Base-by-base conservation (phyloP, 176 grass and related monocot genomes). In the Puya raimondii region DNA sequence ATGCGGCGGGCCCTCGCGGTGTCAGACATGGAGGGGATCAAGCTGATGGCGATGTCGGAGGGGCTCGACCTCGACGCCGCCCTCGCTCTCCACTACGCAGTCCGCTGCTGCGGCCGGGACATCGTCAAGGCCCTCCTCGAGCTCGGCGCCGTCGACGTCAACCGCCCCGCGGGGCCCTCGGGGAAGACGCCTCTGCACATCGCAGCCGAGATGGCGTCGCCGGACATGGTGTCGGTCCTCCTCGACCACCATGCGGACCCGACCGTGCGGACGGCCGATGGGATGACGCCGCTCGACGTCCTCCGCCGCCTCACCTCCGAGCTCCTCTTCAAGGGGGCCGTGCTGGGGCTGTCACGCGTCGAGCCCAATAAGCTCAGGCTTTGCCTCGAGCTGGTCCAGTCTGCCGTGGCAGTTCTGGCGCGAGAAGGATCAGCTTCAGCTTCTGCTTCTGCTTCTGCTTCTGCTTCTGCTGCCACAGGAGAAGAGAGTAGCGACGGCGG, bases 21-120 rank as follows among this genome's bases (percentile, higher is more conserved):
- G 0, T 91, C 94, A 14, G 94, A 99, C 87, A 89, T 99, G 71
- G 94, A 99, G 84, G 82, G 90, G 52, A 90, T 97, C 53, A 97
- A 97, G 85, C 86, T 97, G 22, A 97, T 97, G 94, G 94, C 93
- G 15, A 93, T 97, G 89, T 84, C 89, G n/a, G 94, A 97, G 51
- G 94, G 94, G 2, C 86, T 97, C 20, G 85, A 97, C 83, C 90
- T 97, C 75, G 94, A 97, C 74, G 89, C 92, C 64, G 82, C 89
- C 21, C 84, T 97, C 1, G 94, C 94, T 47, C 88, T 97, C 42
- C 94, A 97, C 80, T 97, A 97, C 73, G 71, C 89, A 20, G 94
- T 97, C 20, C 81, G 92, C 72, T 74, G 85, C 68, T 97, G 94
- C 68, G 84, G 72, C 71, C 86, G 94, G 29, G 94, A 97, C 68